Conservation (phyloP, 2,329 filamentous ascomycete species). For the Albophoma yamanashiensis region DNA sequence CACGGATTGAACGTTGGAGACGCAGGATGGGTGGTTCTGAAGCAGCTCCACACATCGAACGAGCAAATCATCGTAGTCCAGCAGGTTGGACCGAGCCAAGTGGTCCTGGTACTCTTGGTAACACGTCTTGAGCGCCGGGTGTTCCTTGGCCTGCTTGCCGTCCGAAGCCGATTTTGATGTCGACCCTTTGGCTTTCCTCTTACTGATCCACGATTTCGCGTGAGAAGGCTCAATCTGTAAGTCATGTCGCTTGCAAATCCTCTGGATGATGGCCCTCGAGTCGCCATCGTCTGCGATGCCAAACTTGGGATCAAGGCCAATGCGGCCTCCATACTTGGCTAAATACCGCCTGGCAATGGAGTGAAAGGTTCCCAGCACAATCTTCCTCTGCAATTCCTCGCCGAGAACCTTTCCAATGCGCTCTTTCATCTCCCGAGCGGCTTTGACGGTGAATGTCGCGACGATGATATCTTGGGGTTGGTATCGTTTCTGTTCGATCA, state of each 20-base stretch:
- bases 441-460: conserved; percentile 95
- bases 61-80: conserved; percentile 92
- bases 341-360: conserved; percentile 83
- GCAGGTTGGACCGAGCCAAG: conserved; percentile 63
- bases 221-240: conserved; percentile 57
- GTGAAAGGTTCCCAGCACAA: conserved; percentile 90
- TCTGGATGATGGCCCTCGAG: conserved; percentile 65
- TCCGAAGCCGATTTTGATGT: conserved; percentile 29
- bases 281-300: conserved; percentile 83
- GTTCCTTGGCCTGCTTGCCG: conserved; percentile 23
- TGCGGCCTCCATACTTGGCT: conserved; percentile 69
- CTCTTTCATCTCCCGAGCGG: conserved; percentile 85
- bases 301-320: conserved; percentile 75
- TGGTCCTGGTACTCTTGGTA: conserved; percentile 72
- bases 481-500: conserved; percentile 61
- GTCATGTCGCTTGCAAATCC: conserved; percentile 68
- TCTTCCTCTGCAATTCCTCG: conserved; percentile 58
- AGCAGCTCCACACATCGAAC: conserved; percentile 75
- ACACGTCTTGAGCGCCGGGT: conserved; percentile 52
- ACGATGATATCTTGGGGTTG: conserved; percentile 84
- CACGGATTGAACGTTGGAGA: conserved; percentile 81
- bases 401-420: conserved; percentile 76
- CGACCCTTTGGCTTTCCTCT: conserved; percentile 47
- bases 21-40: conserved; percentile 61
- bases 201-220: conserved; percentile 68